A percentile compares a stretch with the other conserved stretches of the same genome.
phyloP scores from a whole-genome alignment of 2,329 filamentous ascomycete species.

The Clarireedia paspali region DNA sequence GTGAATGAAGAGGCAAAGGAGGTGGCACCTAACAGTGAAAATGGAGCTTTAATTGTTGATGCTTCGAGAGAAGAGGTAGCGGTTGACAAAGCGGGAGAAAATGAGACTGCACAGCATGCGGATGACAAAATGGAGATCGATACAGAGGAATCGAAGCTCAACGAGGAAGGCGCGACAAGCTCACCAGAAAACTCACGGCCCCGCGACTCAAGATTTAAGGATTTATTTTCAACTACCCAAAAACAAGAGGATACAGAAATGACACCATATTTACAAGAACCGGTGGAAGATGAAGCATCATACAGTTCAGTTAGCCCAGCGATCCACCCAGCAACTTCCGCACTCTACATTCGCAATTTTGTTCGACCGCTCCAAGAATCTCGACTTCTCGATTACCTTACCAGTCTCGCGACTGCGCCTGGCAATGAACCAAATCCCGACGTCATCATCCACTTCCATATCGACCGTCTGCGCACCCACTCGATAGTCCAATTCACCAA shows the following conservation, averaged over 20 bases:
- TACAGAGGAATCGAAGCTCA: constrained; percentile 1
- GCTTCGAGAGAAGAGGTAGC: constrained; percentile 15
- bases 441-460: constrained; percentile 60
- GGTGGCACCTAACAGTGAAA: neutral
- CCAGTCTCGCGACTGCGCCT: constrained; percentile 57
- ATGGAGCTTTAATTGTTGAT: constrained; percentile 14
- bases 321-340: constrained; percentile 63
- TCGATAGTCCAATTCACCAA: constrained; percentile 70
- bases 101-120: neutral
- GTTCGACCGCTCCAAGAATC: constrained; percentile 74
- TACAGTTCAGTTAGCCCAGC: constrained; percentile 42
- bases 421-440: constrained; percentile 42
- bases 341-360: constrained; percentile 83
- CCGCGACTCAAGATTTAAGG: constrained; percentile 40
- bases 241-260: constrained; percentile 9
- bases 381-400: constrained; percentile 60
- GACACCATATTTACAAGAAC: constrained; percentile 12
- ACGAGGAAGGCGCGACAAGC: neutral
- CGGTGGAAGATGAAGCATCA: constrained; percentile 14
- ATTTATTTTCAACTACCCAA: constrained; percentile 29
- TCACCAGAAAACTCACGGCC: constrained; percentile 10
- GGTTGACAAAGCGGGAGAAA: constrained; percentile 2
- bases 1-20: constrained; percentile 9
- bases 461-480: constrained; percentile 83
- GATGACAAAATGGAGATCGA: constrained; percentile 4